Evolutionary conservation across 805 yeast species (phyloP), one percentile per base, ranked within the genome.

Genomic region (Millerozyma miso): DNA sequence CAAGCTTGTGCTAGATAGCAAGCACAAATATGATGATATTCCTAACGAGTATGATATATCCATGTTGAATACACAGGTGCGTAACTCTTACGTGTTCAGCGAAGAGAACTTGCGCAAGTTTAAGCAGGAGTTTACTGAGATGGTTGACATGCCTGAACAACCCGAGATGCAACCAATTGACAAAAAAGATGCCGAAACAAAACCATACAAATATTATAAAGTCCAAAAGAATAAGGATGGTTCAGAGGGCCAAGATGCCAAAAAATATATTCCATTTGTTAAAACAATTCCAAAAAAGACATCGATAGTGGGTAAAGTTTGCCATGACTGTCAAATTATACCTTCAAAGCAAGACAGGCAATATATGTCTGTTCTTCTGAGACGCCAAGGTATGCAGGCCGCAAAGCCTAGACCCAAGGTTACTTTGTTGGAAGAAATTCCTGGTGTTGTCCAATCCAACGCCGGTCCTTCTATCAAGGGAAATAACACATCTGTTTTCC

Each of bases 221-320:
- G 67, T 66, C 20, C 63, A 56, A 44, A 66, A 66, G 49, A 62
- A 62, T 41, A 55, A 46, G 15, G 41, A 33, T 10, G 57, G 55
- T 12, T 50, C 43, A 36, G 50, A 51, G 43, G 48, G 59, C 35
- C 45, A 61, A 41, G 54, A 59, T 39, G 47, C 46, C n/a, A 53
- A 50, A 41, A 62, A 81, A 55, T 77, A 71, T 47, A 76, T 83
- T n/a, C 95, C 95, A 10, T 87, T 80, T 60, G 90, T 88, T 10
- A 85, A 83, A 61, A 86, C 95, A 0, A 87, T 88, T 43, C 96
- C 96, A 0, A 89, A 69, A 81, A 86, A 87, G 54, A 90, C 99
- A 0, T 77, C 89, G 2, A 64, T 93, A 31, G 76, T 80, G 10
- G 99, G 99, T 32, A 87, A 89, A 31, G 83, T 91, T 20, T 85